Conservation (phyloP, 1,139 yeast species). For the Magnusiomyces clavatus region DNA sequence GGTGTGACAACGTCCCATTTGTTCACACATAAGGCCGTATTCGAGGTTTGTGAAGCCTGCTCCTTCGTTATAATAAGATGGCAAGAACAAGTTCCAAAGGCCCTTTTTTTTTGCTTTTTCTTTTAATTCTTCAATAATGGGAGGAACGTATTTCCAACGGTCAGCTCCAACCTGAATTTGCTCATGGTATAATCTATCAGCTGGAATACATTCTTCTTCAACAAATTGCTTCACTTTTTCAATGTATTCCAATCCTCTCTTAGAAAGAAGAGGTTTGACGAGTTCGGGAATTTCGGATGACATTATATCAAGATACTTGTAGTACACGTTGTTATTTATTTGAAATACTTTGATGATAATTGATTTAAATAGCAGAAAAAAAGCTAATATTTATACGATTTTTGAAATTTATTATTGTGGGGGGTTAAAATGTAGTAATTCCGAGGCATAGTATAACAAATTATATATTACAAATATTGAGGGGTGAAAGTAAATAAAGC, state of each 20-base stretch:
- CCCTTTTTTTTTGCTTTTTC: slow-evolving; percentile 49
- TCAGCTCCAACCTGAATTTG: slow-evolving; percentile 32
- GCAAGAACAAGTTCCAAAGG: slow-evolving; percentile 59
- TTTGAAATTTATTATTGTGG: not conserved
- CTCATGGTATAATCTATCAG: slow-evolving; percentile 43
- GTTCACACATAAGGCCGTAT: slow-evolving; percentile 64
- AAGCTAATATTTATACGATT: not conserved
- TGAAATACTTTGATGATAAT: not conserved
- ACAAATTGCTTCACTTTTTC: slow-evolving; percentile 47
- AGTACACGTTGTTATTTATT: not conserved
- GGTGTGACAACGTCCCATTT: slow-evolving; percentile 48
- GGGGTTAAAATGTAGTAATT: not conserved
- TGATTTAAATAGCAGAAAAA: not conserved
- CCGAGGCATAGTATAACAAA: too few species aligned
- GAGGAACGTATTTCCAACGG: slow-evolving; percentile 48
- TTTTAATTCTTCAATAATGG: slow-evolving; percentile 47
- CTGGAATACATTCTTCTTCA: slow-evolving; percentile 53
- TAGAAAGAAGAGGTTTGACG: slow-evolving; percentile 37
- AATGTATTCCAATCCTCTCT: slow-evolving; percentile 46
- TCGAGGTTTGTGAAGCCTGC: slow-evolving; percentile 61
- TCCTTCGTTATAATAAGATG: slow-evolving; percentile 50
- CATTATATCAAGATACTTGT: slow-evolving; percentile 10
- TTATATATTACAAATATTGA: too few species aligned
- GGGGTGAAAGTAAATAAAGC: too few species aligned
- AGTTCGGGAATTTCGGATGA: slow-evolving; percentile 33